phyloP scores from a whole-genome alignment of 2,329 filamentous ascomycete species.

The Tolypocladium guangdongense region DNA sequence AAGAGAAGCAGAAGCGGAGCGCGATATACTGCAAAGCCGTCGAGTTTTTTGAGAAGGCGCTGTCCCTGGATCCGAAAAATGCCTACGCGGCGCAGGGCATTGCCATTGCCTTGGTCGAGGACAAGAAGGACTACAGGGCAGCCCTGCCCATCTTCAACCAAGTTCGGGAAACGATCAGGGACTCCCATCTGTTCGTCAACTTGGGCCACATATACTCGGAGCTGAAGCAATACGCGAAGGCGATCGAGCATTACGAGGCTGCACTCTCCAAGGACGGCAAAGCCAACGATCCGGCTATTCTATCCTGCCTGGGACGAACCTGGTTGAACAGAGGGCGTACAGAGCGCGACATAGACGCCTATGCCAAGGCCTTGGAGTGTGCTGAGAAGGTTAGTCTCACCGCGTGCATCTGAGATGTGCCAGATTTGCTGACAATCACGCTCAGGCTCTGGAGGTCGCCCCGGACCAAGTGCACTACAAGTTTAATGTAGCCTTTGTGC shows the following conservation, averaged over 20 bases:
- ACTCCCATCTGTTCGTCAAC: slow-evolving; percentile 83
- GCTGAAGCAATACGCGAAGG: slow-evolving; percentile 78
- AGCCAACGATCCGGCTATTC: slow-evolving; percentile 60
- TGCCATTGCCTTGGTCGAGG: slow-evolving; percentile 86
- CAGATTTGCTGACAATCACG: not conserved
- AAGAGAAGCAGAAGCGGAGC: slow-evolving; percentile 82
- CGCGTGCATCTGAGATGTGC: not conserved
- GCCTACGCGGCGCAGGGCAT: slow-evolving; percentile 94
- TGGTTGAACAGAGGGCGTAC: slow-evolving; percentile 71
- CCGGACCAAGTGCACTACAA: slow-evolving; percentile 84
- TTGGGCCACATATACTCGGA: slow-evolving; percentile 89
- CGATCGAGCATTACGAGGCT: slow-evolving; percentile 89
- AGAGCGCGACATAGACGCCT: slow-evolving; percentile 47
- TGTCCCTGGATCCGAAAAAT: slow-evolving; percentile 90
- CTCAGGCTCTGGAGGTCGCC: slow-evolving; percentile 60
- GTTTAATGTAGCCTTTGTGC: slow-evolving; percentile 97
- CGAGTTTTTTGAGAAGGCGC: slow-evolving; percentile 96
- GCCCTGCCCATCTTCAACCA: slow-evolving; percentile 85
- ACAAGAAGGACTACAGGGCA: slow-evolving; percentile 76
- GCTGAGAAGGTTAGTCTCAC: slow-evolving; percentile 45
- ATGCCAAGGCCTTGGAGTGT: slow-evolving; percentile 46
- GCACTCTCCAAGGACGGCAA: slow-evolving; percentile 71
- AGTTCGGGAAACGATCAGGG: slow-evolving; percentile 79
- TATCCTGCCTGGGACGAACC: slow-evolving; percentile 78
- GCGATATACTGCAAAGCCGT: slow-evolving; percentile 84